phyloP scores from a whole-genome alignment of 192 early-diverging fungal genomes.

The Coemansia pectinata region DNA sequence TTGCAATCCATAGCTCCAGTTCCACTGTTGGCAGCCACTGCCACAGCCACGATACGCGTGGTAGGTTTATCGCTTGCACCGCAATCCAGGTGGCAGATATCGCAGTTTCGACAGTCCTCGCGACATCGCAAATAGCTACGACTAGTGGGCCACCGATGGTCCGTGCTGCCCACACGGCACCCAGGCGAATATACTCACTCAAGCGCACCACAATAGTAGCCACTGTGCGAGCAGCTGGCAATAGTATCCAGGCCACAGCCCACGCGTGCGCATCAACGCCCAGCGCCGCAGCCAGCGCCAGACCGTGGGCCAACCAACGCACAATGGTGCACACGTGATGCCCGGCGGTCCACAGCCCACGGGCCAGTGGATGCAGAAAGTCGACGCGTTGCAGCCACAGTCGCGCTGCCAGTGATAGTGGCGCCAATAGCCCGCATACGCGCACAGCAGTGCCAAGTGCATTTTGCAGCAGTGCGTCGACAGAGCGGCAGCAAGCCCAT shows the following conservation, averaged over 20 bases:
- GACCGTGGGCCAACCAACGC: not conserved
- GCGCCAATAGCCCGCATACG: not conserved
- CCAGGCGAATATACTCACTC: not conserved
- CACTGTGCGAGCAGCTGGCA: not conserved
- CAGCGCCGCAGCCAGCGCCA: not conserved
- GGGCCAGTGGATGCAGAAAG: not conserved
- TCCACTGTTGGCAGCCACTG: not conserved
- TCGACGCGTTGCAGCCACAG: slow-evolving; percentile 3
- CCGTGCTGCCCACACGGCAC: not conserved
- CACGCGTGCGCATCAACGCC: not conserved
- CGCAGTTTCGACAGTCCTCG: not conserved
- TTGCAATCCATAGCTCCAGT: not conserved
- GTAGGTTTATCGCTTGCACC: not conserved
- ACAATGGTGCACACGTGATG: not conserved
- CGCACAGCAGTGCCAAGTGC: not conserved
- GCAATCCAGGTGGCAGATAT: not conserved
- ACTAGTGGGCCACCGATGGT: slow-evolving; percentile 1
- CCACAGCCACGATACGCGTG: not conserved
- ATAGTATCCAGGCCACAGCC: not conserved
- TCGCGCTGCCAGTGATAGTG: not conserved
- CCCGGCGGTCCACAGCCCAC: not conserved
- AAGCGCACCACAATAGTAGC: not conserved
- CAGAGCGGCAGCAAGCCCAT: not conserved
- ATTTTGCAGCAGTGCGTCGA: slow-evolving; percentile 10
- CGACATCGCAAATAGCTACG: not conserved